Base-by-base conservation (phyloP, 2,329 filamentous ascomycete species). In the Blumeria hordei region DNA sequence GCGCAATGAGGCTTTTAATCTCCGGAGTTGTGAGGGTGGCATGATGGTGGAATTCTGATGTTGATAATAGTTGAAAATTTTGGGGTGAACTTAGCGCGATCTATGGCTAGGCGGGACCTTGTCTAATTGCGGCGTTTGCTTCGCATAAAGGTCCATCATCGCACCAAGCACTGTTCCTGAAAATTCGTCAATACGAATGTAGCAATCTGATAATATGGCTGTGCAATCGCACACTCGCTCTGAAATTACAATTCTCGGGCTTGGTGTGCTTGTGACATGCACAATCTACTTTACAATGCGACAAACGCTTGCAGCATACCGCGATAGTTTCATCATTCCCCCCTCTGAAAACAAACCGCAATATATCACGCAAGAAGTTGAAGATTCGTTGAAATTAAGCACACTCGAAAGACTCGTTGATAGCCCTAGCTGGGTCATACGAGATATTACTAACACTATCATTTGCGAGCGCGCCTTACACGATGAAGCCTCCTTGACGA, bases 1-100 rank as follows among this genome's bases (percentile, higher is more conserved):
- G 59, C 81, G 78, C 50, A 98, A 75, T 9, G 88, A 94, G 61
- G 85, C 77, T 71, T 96, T 98, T 47, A 98, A 77, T 69, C 88
- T 84, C 71, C 96, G 98, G 57, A 98, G 76, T 72, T 98, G 93
- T 11, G 93, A 98, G 59, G 88, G 86, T 62, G 90, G 81, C 92
- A 98, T 98, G 55, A 70, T 64, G 55, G 35, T 45, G 37, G 21
- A 28, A 28, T 28, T 28, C 21, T 28, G 21, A 28, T 28, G 21
- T 28, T 28, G 21, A 28, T 28, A 28, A 28, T 28, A 2, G 21
- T 28, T 2, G 21, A 28, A 28, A 28, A 28, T 28, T 28, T 28
- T 28, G 21, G 2, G 21, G 2, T 28, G 21, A 28, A 28, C 21
- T 28, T 28, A 28, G 21, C 21, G 21, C 21, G 21, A 28, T 28